Base-by-base conservation (phyloP, 2,329 filamentous ascomycete genomes). In the Fusarium oligoseptatum region DNA sequence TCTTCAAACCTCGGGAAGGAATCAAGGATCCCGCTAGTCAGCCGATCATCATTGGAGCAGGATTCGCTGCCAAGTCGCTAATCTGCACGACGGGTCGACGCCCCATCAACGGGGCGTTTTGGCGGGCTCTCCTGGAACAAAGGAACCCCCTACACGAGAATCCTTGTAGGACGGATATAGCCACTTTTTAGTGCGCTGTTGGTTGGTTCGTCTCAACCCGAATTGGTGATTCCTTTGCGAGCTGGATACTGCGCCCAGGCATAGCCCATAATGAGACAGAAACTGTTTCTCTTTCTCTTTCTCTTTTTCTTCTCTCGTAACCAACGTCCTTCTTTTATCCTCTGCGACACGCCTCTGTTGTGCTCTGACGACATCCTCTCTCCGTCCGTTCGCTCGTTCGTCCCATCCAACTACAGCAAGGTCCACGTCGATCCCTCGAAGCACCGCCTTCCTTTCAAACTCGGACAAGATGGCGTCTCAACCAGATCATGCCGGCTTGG, bases 221-320 rank as follows among this genome's bases (percentile, higher is more conserved):
- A 55, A 55, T 32, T 55, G 50, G 50, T 55, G 50, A 32, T 55
- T 20, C 17, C 32, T 55, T 55, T 55, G 50, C 50, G 50, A 55
- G 50, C 50, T 55, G 50, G 17, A 32, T 12, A 20, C 27, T 34
- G n/a, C 27, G 50, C 50, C 50, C 50, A 55, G 2, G 11, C 50
- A 55, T 17, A 32, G 27, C 50, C 50, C 50, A 29, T 52, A n/a
- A 29, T 29, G 15, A n/a, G 24, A n/a, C 15, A 29, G 48, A 52
- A 10, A 6, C 3, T n/a, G 48, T 52, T 52, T 52, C 27, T 52
- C 29, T 50, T 17, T n/a, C 29, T 50, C 24, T n/a, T 29, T 29
- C 15, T 29, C 48, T 52, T 29, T 8, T n/a, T 52, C 48, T 50
- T 27, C 15, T 50, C 45, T 11, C 22, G 22, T 50, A 52, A 32